Evolutionary conservation across 192 early-diverging fungal species (phyloP).

Genomic region (Pilobolus umbonatus): DNA sequence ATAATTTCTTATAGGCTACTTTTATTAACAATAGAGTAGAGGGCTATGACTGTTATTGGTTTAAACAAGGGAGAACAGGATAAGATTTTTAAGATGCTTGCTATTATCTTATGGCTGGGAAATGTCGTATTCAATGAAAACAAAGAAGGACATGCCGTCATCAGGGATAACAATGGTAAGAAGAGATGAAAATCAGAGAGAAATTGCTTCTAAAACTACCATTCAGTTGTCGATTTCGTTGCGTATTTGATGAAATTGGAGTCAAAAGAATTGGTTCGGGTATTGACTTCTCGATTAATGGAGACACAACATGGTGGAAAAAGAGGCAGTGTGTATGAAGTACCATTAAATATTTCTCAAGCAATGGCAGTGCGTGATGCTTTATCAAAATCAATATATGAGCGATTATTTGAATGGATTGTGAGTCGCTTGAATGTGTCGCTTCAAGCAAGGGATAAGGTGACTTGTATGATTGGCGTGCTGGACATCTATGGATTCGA

Average conservation of each 20-base stretch:
- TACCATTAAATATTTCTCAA: slow-evolving; percentile 65
- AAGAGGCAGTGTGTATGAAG: slow-evolving; percentile 76
- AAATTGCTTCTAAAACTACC: slow-evolving; percentile 65
- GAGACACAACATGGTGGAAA: slow-evolving; percentile 68
- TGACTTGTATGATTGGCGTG: slow-evolving; percentile 87
- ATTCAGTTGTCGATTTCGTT: slow-evolving; percentile 72
- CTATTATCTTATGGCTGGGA: slow-evolving; percentile 91
- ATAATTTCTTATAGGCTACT: too few relatives aligned
- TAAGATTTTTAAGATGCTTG: slow-evolving; percentile 87
- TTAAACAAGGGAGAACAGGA: slow-evolving; percentile 78
- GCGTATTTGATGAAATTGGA: too few relatives aligned
- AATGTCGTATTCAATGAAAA: slow-evolving; percentile 83
- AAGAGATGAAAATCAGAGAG: slow-evolving; percentile 55
- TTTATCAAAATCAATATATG: slow-evolving; percentile 96
- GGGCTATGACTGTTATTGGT: slow-evolving; percentile 81
- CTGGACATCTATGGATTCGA: slow-evolving; percentile 99
- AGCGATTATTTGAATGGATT: slow-evolving; percentile 94
- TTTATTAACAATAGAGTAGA: slow-evolving; percentile 22
- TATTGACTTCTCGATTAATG: slow-evolving; percentile 84
- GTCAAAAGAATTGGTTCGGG: slow-evolving; percentile 78
- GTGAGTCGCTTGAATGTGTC: slow-evolving; percentile 80
- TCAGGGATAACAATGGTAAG: slow-evolving; percentile 77
- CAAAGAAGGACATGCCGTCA: slow-evolving; percentile 50
- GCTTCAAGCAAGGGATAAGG: slow-evolving; percentile 35
- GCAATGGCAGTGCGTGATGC: slow-evolving; percentile 83